Evolutionary conservation across 352 stramenopile genomes (phyloP).

Genomic region (Globisporangium spinosum): DNA sequence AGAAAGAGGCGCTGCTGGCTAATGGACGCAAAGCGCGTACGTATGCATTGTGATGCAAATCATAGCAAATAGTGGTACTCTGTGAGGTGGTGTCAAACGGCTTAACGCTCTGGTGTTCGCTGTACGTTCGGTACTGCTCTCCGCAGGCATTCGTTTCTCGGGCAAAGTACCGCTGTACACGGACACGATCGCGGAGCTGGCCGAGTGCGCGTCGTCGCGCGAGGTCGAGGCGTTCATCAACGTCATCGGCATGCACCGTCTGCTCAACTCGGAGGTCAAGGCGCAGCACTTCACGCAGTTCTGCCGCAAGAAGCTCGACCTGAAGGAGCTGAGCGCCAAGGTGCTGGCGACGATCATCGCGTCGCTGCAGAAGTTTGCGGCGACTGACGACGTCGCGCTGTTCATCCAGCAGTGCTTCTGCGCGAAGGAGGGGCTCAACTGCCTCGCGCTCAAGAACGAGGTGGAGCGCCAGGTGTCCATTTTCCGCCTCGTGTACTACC

Average conservation of each 20-base stretch:
- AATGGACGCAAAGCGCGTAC: conserved; percentile 35
- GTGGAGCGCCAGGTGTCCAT: conserved; percentile 65
- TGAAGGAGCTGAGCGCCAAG: conserved; percentile 31
- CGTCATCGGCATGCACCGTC: conserved; percentile 41
- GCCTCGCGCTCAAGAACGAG: conserved; percentile 59
- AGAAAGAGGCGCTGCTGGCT: conserved; percentile 50
- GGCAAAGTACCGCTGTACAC: conserved; percentile 68
- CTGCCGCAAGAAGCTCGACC: conserved; percentile 34
- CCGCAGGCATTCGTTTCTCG: conserved; percentile 44
- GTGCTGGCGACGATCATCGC: conserved; percentile 51
- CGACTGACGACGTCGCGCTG: conserved; percentile 41
- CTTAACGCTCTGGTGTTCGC: not conserved
- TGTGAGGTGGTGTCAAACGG: not conserved
- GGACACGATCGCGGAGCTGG: conserved; percentile 53
- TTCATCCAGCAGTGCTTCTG: conserved; percentile 61
- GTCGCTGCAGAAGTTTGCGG: conserved; percentile 51
- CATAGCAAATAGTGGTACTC: not conserved
- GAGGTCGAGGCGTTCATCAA: conserved; percentile 67
- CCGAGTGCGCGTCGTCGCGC: conserved; percentile 26
- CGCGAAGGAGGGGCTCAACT: conserved; percentile 31
- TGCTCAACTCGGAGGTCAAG: conserved; percentile 73
- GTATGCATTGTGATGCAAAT: conserved; percentile 6
- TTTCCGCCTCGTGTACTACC: conserved; percentile 68
- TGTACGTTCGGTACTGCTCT: not conserved
- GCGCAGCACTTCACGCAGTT: conserved; percentile 72